Base-by-base conservation (phyloP, 371 early-diverging fungal genomes). In the Vairimorpha ceranae region DNA sequence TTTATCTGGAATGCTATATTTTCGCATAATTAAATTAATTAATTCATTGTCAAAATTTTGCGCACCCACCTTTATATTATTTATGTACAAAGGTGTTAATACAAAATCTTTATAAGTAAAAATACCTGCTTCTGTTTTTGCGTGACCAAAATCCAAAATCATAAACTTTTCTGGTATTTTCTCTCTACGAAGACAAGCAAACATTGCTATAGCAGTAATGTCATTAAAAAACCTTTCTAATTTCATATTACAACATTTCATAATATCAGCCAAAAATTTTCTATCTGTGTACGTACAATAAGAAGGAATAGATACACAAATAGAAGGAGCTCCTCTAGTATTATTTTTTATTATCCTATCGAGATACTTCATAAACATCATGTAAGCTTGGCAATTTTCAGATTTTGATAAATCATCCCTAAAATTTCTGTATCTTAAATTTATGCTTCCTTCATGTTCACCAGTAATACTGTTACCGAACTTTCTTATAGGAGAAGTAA, bases 361-460 rank as follows among this genome's bases (percentile, higher is more conserved):
- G 23, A 81, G 29, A 63, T 81, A 76, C 33, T 72, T 63, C 27
- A 81, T 30, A 66, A 67, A 81, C 78, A 81, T 81, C 17, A 54
- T 8, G 27, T 25, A 21, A 25, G 27, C 56, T 54, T 54, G 6
- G 4, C 3, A 27, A 54, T 25, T 27, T 14, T 29, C 59, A 19
- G 56, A 52, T 23, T 70, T 65, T 0, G 2, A 8, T 30, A 79
- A 30, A 32, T 65, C 27, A 19, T 58, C 43, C 15, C 67, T 54
- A 45, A 81, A 81, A 41, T 33, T 17, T 52, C 79, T 56, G 1
- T 65, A 30, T 46, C 81, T 74, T 30, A 58, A 15, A 10, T 32
- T 43, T 30, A 78, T 51, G 21, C 48, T 38, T 17, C 63, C 21
- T 25, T 43, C 54, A 2, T 29, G 23, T 25, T 78, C 78, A 14